Conservation (phyloP, 192 early-diverging fungal species). For the Lunasporangiospora selenospora region DNA sequence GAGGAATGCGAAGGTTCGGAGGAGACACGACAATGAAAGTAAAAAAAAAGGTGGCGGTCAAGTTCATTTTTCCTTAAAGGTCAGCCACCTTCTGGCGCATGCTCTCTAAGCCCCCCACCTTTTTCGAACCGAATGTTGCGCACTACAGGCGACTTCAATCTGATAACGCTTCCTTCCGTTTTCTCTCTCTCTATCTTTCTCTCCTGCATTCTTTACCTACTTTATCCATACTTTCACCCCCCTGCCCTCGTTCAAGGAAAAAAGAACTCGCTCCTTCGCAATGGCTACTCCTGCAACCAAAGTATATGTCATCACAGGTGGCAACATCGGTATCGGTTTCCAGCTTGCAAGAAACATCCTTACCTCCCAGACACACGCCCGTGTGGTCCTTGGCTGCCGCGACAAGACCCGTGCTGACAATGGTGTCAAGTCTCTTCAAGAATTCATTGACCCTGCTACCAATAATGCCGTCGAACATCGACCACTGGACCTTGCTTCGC, state of each 20-base stretch:
- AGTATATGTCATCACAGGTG: slow-evolving; percentile 35
- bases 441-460: slow-evolving; percentile 2
- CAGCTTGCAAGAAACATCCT: slow-evolving; percentile 27
- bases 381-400: slow-evolving; percentile 27
- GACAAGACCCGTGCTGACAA: slow-evolving; percentile 3
- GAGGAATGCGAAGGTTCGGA: too few species aligned
- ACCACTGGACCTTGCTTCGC: slow-evolving; percentile 41
- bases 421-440: slow-evolving; percentile 16
- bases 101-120: too few species aligned
- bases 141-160: too few species aligned
- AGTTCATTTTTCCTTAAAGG: too few species aligned
- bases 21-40: too few species aligned
- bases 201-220: neutral
- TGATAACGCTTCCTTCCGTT: too few species aligned
- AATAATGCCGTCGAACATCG: slow-evolving; percentile 14
- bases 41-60: too few species aligned
- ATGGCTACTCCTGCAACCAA: slow-evolving; percentile 4
- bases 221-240: neutral
- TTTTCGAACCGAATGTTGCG: too few species aligned
- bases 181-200: neutral
- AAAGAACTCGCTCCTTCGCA: too few species aligned
- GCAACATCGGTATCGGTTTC: slow-evolving; percentile 51
- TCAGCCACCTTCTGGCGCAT: too few species aligned
- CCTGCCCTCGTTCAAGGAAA: neutral
- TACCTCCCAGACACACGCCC: slow-evolving; percentile 9